These are phyloP conservation scores for Annulohypoxylon moriforme DNA, from an alignment of 495 filamentous ascomycete genomes.

Conservation along the genomic window DNA sequence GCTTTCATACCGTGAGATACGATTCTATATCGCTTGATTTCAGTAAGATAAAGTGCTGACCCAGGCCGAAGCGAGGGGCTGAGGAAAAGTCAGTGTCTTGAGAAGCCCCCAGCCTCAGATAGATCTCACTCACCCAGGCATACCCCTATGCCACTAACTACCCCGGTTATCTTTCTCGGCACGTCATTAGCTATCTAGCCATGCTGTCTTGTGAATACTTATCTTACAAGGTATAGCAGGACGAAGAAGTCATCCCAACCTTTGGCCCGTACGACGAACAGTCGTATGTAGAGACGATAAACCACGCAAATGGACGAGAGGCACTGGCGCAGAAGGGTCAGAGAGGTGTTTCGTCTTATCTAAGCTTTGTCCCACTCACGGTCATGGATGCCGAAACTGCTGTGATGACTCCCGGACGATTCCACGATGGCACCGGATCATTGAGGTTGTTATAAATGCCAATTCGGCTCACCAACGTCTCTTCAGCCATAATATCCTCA, in stretches of 20 bases:
- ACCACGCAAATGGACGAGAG: conserved; percentile 49
- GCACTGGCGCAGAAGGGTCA: conserved; percentile 27
- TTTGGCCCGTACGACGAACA: conserved; percentile 40
- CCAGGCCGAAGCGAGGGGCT: conserved; percentile 30
- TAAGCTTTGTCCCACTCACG: conserved; percentile 1
- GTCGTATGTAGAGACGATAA: conserved; percentile 45
- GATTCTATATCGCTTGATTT: conserved; percentile 8
- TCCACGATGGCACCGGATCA: conserved; percentile 46
- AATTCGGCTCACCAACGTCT: conserved; percentile 22
- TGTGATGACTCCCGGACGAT: conserved; percentile 25
- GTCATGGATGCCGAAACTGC: conserved; percentile 23
- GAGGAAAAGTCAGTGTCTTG: not conserved
- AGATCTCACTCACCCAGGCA: conserved; percentile 38
- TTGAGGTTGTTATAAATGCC: conserved; percentile 45
- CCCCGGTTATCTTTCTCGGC: conserved; percentile 37
- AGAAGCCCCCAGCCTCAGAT: not conserved
- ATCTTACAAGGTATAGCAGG: conserved; percentile 46
- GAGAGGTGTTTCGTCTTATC: not conserved
- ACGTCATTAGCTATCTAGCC: not conserved
- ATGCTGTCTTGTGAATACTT: not conserved
- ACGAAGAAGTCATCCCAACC: conserved; percentile 50
- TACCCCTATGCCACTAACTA: conserved; percentile 41
- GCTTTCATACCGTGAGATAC: conserved; percentile 26
- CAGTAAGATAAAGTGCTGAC: conserved; percentile 21
- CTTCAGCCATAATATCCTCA: conserved; percentile 16